Percentiles rank a stretch among this genome's conserved stretches.
phyloP scores from a whole-genome alignment of 495 filamentous ascomycete genomes.

The Penicillium silybi region DNA sequence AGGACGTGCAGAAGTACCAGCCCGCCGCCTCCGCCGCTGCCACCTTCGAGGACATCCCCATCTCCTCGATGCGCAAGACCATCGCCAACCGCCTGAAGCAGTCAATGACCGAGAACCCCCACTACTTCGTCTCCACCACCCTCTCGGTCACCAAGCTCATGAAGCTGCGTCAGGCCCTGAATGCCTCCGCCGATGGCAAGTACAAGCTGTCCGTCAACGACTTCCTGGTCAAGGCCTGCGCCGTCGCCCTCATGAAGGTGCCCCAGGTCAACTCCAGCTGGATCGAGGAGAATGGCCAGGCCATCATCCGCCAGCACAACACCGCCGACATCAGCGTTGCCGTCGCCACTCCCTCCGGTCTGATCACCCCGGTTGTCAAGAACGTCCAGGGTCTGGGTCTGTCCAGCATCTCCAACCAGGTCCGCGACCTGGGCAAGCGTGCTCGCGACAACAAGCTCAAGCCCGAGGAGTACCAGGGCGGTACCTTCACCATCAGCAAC shows the following conservation, averaged over 20 bases:
- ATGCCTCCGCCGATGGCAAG: slow-evolving; percentile 78
- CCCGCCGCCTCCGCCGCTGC: slow-evolving; percentile 55
- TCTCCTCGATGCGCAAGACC: slow-evolving; percentile 93
- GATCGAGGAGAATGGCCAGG: slow-evolving; percentile 70
- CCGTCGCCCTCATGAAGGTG: slow-evolving; percentile 83
- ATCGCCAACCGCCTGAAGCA: slow-evolving; percentile 89
- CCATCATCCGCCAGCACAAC: slow-evolving; percentile 85
- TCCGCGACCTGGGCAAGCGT: slow-evolving; percentile 96
- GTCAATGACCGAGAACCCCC: slow-evolving; percentile 88
- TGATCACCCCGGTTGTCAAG: slow-evolving; percentile 97
- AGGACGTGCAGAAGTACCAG: slow-evolving; percentile 85
- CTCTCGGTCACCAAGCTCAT: slow-evolving; percentile 91
- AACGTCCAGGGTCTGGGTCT: slow-evolving; percentile 79
- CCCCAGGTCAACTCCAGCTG: slow-evolving; percentile 95
- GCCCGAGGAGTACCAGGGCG: slow-evolving; percentile 98
- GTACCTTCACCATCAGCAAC: slow-evolving; percentile 99
- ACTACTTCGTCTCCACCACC: slow-evolving; percentile 90
- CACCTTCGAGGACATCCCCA: slow-evolving; percentile 77
- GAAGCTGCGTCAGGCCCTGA: slow-evolving; percentile 92
- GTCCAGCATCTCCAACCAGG: slow-evolving; percentile 74
- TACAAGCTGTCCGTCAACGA: slow-evolving; percentile 99
- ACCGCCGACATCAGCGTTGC: slow-evolving; percentile 90
- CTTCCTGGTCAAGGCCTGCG: slow-evolving; percentile 97
- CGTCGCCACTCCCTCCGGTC: slow-evolving; percentile 86
- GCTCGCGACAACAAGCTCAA: slow-evolving; percentile 97